Percentiles rank a stretch among this genome's conserved stretches.
These are phyloP conservation scores for Cucurbita argyrosperma DNA, from an alignment of 306 rosid species.

Conservation along the genomic window DNA sequence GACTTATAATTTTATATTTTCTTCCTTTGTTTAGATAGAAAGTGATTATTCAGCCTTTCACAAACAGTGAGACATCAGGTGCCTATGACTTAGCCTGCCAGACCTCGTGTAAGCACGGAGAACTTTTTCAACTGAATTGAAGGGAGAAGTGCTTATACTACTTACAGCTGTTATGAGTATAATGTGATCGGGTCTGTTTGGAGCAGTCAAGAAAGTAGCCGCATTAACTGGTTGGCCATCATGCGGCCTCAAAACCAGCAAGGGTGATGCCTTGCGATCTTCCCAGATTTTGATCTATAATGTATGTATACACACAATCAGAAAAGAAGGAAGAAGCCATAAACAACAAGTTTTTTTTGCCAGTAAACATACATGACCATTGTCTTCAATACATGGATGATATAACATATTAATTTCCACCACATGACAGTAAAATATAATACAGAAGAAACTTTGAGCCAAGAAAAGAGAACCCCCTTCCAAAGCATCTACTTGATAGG, in stretches of 20 bases:
- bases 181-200: constrained; percentile 80
- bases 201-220: constrained; percentile 73
- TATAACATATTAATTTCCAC: background rate
- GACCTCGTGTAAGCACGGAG: background rate
- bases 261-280: constrained; percentile 77
- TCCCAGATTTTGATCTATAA: constrained; percentile 87
- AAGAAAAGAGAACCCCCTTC: background rate
- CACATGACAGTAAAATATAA: background rate
- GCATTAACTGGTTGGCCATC: constrained; percentile 84
- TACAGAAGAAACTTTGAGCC: background rate
- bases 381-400: background rate
- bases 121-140: background rate
- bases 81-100: background rate
- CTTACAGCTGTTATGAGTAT: constrained; percentile 82
- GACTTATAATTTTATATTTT: background rate
- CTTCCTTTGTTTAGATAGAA: background rate
- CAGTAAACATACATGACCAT: background rate
- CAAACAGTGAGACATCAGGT: background rate
- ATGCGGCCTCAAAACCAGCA: constrained; percentile 63
- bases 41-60: background rate
- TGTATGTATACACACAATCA: background rate
- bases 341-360: background rate
- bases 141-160: background rate
- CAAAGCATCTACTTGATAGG: background rate
- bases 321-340: background rate